These are phyloP conservation scores for Camelina sativa DNA, from an alignment of 345 rosid species.

Conservation along the genomic window DNA sequence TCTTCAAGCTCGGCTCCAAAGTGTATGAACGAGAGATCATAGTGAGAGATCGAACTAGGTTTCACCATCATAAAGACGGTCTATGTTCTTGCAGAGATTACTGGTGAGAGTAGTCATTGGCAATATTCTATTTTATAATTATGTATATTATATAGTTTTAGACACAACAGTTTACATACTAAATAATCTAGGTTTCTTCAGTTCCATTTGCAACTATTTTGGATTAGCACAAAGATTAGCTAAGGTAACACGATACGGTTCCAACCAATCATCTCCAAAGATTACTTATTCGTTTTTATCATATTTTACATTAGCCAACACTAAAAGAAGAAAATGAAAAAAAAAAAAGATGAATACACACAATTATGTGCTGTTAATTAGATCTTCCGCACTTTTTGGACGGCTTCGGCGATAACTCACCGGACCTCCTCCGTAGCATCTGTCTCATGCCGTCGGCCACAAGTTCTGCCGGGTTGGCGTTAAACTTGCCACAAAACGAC, in stretches of 20 bases:
- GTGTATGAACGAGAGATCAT: conserved; percentile 26
- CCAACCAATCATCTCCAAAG: not conserved
- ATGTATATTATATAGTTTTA: no score
- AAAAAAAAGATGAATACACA: conserved; percentile 33
- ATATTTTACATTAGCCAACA: conserved; percentile 10
- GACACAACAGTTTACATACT: no score
- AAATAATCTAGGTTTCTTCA: no score
- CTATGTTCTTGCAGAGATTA: conserved; percentile 39
- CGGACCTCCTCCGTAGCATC: conserved; percentile 89
- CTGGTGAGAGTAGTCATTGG: conserved; percentile 16
- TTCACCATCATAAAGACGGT: conserved; percentile 29
- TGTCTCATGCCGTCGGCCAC: conserved; percentile 97
- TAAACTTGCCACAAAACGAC: conserved; percentile 91
- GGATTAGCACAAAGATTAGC: no score
- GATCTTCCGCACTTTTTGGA: conserved; percentile 77
- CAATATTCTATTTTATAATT: no score
- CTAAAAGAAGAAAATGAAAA: conserved; percentile 1
- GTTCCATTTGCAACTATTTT: no score
- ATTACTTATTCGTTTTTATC: conserved; percentile 23
- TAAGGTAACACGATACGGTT: not conserved
- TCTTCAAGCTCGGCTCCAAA: conserved; percentile 28
- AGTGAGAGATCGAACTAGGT: conserved; percentile 39
- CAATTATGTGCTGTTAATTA: conserved; percentile 50
- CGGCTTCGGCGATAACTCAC: conserved; percentile 56
- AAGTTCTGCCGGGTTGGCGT: conserved; percentile 78